phyloP scores from a whole-genome alignment of 2,329 filamentous ascomycete genomes.

The Fusarium luffae region DNA sequence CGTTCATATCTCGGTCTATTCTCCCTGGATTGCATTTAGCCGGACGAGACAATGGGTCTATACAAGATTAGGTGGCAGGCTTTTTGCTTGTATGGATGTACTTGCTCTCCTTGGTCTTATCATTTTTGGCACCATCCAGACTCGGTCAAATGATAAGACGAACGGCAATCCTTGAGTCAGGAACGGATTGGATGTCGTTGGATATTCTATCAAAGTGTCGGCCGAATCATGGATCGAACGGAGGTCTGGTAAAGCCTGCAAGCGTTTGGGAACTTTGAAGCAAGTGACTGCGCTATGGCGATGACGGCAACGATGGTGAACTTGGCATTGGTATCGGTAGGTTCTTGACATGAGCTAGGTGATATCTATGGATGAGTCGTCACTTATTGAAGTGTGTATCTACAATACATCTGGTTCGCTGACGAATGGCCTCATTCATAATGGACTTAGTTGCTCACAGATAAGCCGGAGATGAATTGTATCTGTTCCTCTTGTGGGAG shows the following conservation, averaged over 20 bases:
- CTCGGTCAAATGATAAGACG: constrained; percentile 12
- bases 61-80: constrained; percentile 21
- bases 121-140: not conserved
- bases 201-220: constrained; percentile 3
- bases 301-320: constrained; percentile 16
- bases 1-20: constrained; percentile 44
- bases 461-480: not conserved
- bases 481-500: not conserved
- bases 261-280: not conserved
- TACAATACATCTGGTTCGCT: constrained; percentile 1
- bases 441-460: not conserved
- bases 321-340: not conserved
- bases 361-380: not conserved
- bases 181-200: constrained; percentile 12
- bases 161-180: constrained; percentile 3
- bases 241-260: constrained; percentile 2
- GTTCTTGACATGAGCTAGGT: not conserved
- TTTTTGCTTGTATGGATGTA: not conserved
- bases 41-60: constrained; percentile 31
- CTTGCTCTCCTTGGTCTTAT: not conserved
- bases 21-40: constrained; percentile 41
- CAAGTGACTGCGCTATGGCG: not conserved
- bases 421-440: not conserved
- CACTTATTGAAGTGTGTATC: not conserved
- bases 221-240: constrained; percentile 16